Base-by-base conservation (phyloP, 805 yeast genomes). In the Ogataea ganodermae region DNA sequence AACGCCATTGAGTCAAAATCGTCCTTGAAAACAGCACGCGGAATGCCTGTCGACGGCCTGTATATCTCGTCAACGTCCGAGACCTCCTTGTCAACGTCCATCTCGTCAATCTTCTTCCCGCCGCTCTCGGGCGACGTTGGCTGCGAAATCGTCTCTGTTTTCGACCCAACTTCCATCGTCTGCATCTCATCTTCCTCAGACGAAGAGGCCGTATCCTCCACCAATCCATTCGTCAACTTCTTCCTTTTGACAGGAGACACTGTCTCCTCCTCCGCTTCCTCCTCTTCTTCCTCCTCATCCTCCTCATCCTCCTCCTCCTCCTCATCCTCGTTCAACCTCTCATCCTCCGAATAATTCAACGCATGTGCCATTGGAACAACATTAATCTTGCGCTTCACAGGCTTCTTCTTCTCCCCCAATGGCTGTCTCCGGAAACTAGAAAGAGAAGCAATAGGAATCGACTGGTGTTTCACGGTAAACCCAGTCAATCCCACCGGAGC, bases 351-450 rank as follows among this genome's bases (percentile, higher is more conserved):
- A 8, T 66, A 75, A 50, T 77, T 78, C 50, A 78, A 69, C 1
- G 81, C 80, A 65, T 78, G 81, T 46, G 77, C 76, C 77, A 78
- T 72, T 1, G 83, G 83, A 41, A 76, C 66, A 39, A 73, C 58
- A 40, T 64, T 59, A 23, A 57, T 35, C 43, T 52, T 61, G 14
- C 53, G 51, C 40, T 56, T 52, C 24, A 48, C 44, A 28, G 46
- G 39, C 16, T 37, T 54, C 24, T 45, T 50, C 48, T 78, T 81
- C 51, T 86, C 94, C 3, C 80, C 86, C 1, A 81, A 70, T 38
- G 86, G 77, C 36, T 84, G 76, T 37, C 79, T 51, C 44, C 60
- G 54, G 46, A 60, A 58, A 2, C 60, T 45, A 1, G 63, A 52
- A 2, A 61, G 42, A 12, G 58, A 45, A 1, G 63, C 44, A 13